Evolutionary conservation across 2,329 filamentous ascomycete species (phyloP), one percentile per base, ranked within the genome.

Genomic region (Epicoccum sorghinum): DNA sequence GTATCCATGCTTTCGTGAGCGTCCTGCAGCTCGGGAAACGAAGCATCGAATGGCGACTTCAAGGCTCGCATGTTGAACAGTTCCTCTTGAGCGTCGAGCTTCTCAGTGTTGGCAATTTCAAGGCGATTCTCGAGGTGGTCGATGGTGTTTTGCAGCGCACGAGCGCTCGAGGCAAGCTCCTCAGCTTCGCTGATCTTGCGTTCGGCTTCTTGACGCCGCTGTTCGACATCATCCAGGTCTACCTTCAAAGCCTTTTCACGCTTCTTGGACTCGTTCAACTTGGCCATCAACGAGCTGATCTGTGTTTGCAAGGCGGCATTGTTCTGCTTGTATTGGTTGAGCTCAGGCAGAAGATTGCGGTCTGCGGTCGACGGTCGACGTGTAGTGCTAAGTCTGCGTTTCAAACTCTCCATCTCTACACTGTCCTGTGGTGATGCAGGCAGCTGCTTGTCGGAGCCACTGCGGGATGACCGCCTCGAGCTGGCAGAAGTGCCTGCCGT

Each of bases 81-180:
- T 40, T 75, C 65, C 40, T 75, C 69, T 47, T 76, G 69, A 9
- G 74, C 72, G 52, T 80, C 78, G 0, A 77, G 39, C 47, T 75
- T 77, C 49, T 76, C 69, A 13, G 69, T 67, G 53, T 80, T 79
- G 18, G 76, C 71, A 12, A 72, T 62, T 30, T 74, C 69, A 30
- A 79, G 61, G 7, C 75, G 69, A 14, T 65, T 69, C 44, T 78
- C 75, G 5, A 79, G 65, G 44, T 75, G 67, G 13, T 71, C 68
- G 7, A 75, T 67, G 0, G 69, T 72, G 42, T 74, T 76, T 40
- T 73, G 71, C 32, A 77, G 54, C 4, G 70, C 66, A 47, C 71
- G 54, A 3, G 53, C 58, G 30, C 40, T 64, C 52, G 68, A 68
- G 33, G 64, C 63, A 10, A 68, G 51, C 27, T 65, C 58, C 38